Evolutionary conservation across 2,329 filamentous ascomycete genomes (phyloP), one percentile per base, ranked within the genome.

Genomic region (Sporothrix schenckii): DNA sequence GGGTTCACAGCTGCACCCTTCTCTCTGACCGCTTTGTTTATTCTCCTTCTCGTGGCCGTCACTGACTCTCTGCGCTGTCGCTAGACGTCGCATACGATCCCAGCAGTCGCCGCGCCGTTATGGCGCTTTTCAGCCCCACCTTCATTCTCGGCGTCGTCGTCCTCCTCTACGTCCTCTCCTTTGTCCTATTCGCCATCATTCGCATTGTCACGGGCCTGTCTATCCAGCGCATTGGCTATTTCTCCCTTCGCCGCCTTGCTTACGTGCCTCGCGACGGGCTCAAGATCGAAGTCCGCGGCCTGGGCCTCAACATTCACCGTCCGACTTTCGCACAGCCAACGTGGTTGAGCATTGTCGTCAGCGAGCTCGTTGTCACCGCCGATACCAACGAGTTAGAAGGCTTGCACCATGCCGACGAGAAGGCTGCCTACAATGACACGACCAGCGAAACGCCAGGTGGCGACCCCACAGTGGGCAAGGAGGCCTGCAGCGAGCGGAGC

Each of bases 271-370:
- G 87, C 80, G 93, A 97, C 86, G 95, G 95, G 75, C 83, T 97
- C 77, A 91, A 91, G 76, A 88, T 99, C 79, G 93, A 97, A 79
- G 89, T 99, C 70, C 89, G 95, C 66, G 92, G 94, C 66, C 85
- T 99, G 68, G 93, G 95, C 58, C 85, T 99, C 76, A 91, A 92
- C 70, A 81, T 98, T 73, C 95, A 99, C 81, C 89, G 94, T 4
- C 95, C 95, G 14, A 98, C 95, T 6, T 98, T 99, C 80, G 93
- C 94, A 61, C 93, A 98, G 79, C 95, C 95, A 58, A 98, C 96
- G 73, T 98, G 94, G 93, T 83, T 97, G 76, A 98, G 94, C 79
- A 85, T 99, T 66, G 92, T 95, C 10, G 81, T 99, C 72, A 92
- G 89, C 76, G 95, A 97, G 78, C 83, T 97, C 66, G 91, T 89